Percentiles rank a stretch among this genome's conserved stretches.
phyloP scores from a whole-genome alignment of 495 filamentous ascomycete genomes.

The Evernia prunastri region DNA sequence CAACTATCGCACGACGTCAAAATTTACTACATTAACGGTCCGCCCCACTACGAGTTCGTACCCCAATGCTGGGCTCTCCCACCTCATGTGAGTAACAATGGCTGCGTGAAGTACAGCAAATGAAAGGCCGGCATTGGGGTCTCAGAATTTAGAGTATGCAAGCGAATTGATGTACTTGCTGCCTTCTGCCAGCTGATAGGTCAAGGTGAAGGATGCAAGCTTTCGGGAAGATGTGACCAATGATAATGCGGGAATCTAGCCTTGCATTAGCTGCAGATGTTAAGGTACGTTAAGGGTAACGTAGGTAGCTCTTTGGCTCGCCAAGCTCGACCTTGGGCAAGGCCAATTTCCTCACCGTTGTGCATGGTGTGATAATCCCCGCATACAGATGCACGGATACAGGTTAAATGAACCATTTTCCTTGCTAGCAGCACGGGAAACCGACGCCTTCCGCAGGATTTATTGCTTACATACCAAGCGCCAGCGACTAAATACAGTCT shows the following conservation, averaged over 20 bases:
- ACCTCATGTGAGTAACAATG: constrained; percentile 24
- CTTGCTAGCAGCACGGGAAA: not conserved
- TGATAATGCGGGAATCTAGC: constrained; percentile 5
- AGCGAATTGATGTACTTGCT: constrained; percentile 1
- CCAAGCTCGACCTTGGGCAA: not conserved
- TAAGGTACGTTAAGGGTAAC: no score
- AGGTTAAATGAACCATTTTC: not conserved
- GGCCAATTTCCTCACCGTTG: not conserved
- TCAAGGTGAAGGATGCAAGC: not conserved
- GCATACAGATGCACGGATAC: not conserved
- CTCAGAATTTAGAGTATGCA: constrained; percentile 15
- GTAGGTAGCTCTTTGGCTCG: no score
- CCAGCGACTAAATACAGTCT: not conserved
- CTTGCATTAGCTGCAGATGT: constrained; percentile 18
- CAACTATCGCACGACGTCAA: constrained; percentile 20
- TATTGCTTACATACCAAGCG: not conserved
- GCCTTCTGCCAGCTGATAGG: constrained; percentile 19
- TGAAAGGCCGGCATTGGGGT: constrained; percentile 22
- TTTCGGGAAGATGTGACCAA: constrained; percentile 15
- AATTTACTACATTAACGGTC: constrained; percentile 24
- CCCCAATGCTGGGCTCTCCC: constrained; percentile 21
- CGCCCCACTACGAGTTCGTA: constrained; percentile 16
- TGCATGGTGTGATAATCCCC: constrained; percentile 1
- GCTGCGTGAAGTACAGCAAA: constrained; percentile 26
- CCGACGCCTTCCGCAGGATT: not conserved